Conservation (phyloP, 2,329 filamentous ascomycete species). For the Alternaria viburni region DNA sequence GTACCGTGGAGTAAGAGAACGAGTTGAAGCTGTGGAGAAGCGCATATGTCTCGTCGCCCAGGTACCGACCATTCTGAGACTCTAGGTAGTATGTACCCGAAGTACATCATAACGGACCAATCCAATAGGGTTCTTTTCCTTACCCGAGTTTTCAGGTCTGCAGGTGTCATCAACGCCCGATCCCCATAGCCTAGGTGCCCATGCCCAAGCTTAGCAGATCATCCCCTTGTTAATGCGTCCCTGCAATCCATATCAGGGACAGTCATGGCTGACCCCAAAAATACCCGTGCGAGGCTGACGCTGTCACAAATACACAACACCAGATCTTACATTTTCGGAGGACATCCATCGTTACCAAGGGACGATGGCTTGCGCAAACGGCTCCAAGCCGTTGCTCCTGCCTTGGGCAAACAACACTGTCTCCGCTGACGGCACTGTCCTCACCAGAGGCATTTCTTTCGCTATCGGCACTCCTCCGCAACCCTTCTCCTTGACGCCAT, state of each 20-base stretch:
- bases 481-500: slow-evolving; percentile 23
- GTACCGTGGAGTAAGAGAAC: not conserved
- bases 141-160: not conserved
- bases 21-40: not conserved
- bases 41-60: not conserved
- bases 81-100: not conserved
- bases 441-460: slow-evolving; percentile 24
- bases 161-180: slow-evolving; percentile 10
- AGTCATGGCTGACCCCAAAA: not conserved
- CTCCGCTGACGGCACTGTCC: slow-evolving; percentile 15
- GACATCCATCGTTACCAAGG: not conserved
- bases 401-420: slow-evolving; percentile 26
- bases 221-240: slow-evolving; percentile 6
- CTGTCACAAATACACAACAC: not conserved
- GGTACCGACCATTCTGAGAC: slow-evolving; percentile 4
- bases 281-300: not conserved
- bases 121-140: slow-evolving; percentile 6
- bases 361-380: slow-evolving; percentile 22
- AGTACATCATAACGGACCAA: not conserved
- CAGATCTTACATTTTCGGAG: not conserved
- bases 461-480: slow-evolving; percentile 23
- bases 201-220: slow-evolving; percentile 11
- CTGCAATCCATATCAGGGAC: slow-evolving; percentile 10
- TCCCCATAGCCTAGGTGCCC: slow-evolving; percentile 11
- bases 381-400: slow-evolving; percentile 22